A percentile compares a stretch with the other conserved stretches of the same genome.
phyloP scores from a whole-genome alignment of 129 eudicot genomes.

The Pseudognaphalium luteoalbum region DNA sequence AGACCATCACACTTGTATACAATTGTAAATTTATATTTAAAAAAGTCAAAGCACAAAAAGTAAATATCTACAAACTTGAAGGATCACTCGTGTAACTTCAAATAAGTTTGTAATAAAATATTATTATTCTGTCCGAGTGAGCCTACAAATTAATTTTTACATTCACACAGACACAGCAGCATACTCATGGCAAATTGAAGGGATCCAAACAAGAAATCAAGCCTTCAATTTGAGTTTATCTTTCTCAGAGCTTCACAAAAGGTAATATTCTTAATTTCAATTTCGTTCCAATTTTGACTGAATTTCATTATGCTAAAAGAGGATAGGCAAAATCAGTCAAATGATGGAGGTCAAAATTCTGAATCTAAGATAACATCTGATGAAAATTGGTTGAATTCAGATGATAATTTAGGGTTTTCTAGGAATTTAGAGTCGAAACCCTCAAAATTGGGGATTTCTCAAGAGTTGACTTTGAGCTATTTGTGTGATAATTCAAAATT shows the following conservation, averaged over 20 bases:
- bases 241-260: background rate
- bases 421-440: slow-evolving; percentile 36
- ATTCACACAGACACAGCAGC: slow-evolving; percentile 16
- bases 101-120: background rate
- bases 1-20: background rate
- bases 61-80: background rate
- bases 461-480: slow-evolving; percentile 88
- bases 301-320: slow-evolving; percentile 41
- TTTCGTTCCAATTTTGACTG: background rate
- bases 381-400: slow-evolving; percentile 43
- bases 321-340: background rate
- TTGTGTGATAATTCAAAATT: slow-evolving; percentile 53
- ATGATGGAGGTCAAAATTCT: background rate
- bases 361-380: background rate
- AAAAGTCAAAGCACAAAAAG: background rate
- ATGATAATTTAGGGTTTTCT: slow-evolving; percentile 48
- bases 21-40: no score
- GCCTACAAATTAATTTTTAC: slow-evolving; percentile 8
- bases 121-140: slow-evolving; percentile 31
- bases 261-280: slow-evolving; percentile 31
- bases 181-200: slow-evolving; percentile 17
- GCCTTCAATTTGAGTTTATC: background rate
- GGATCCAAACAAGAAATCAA: slow-evolving; percentile 17
- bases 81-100: slow-evolving; percentile 9
- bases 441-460: slow-evolving; percentile 57